phyloP scores from a whole-genome alignment of 106 monocot species.

The Dioscorea alata region DNA sequence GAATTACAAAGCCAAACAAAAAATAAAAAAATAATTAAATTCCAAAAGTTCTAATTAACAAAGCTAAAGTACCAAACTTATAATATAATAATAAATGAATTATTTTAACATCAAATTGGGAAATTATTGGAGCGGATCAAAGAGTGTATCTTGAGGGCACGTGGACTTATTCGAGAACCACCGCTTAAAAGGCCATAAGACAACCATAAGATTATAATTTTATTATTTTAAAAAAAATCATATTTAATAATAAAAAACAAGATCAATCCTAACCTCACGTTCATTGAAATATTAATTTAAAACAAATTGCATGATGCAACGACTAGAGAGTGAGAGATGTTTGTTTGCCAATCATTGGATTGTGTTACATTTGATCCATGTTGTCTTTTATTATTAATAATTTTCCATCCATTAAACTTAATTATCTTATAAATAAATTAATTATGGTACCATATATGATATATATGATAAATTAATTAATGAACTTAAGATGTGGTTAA shows the following conservation, averaged over 20 bases:
- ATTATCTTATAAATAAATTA: neutral
- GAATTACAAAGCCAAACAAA: no score
- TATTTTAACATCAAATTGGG: neutral
- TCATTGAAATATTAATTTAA: neutral
- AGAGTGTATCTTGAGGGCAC: neutral
- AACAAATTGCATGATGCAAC: neutral
- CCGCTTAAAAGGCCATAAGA: neutral
- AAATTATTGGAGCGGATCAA: neutral
- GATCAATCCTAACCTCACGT: neutral
- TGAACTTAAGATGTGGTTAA: neutral
- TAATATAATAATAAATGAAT: neutral
- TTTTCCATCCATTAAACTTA: neutral
- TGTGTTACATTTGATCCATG: neutral
- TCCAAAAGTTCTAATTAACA: neutral
- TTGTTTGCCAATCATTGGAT: neutral
- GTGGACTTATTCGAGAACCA: constrained; percentile 3
- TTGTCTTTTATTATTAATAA: neutral
- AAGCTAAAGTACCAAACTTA: neutral
- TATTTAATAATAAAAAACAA: neutral
- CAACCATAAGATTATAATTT: neutral
- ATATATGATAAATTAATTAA: neutral
- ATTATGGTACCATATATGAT: neutral
- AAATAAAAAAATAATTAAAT: neutral
- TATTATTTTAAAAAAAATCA: no score
- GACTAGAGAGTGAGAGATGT: neutral